phyloP scores from a whole-genome alignment of 108 stramenopile species.

The Pelagomonas calceolata region DNA sequence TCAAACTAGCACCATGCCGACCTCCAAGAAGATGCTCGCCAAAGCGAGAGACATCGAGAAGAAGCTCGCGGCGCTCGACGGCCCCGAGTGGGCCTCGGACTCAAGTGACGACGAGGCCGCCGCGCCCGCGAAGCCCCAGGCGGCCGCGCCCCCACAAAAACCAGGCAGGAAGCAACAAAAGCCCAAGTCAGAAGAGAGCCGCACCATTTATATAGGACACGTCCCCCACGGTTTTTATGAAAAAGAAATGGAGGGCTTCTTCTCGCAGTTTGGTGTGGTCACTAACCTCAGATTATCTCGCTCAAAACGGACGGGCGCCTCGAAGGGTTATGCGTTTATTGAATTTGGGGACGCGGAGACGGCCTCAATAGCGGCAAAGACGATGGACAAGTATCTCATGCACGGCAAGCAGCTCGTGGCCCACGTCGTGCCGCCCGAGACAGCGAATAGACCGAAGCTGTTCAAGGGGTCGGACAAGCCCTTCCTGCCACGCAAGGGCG shows the following conservation, averaged over 20 bases:
- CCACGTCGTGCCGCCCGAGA: slow-evolving; percentile 51
- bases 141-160: too few relatives aligned
- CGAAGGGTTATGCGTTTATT: slow-evolving; percentile 86
- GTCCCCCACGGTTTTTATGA: slow-evolving; percentile 87
- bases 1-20: too few relatives aligned
- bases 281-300: slow-evolving; percentile 62
- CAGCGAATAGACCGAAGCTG: slow-evolving; percentile 22
- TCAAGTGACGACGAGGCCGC: too few relatives aligned
- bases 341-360: slow-evolving; percentile 71
- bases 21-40: too few relatives aligned
- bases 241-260: slow-evolving; percentile 67
- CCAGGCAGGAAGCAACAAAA: too few relatives aligned
- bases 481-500: slow-evolving; percentile 4
- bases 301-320: slow-evolving; percentile 62
- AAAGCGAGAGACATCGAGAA: too few relatives aligned
- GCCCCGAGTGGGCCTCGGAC: too few relatives aligned
- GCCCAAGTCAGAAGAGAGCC: neutral
- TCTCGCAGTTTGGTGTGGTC: slow-evolving; percentile 87
- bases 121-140: too few relatives aligned
- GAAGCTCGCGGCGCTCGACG: too few relatives aligned
- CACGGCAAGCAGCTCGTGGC: slow-evolving; percentile 72
- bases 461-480: slow-evolving; percentile 18
- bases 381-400: slow-evolving; percentile 89
- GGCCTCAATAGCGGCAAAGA: slow-evolving; percentile 81
- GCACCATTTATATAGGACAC: slow-evolving; percentile 89